Evolutionary conservation across 2,329 filamentous ascomycete genomes (phyloP).

Genomic region (Botrytis elliptica): DNA sequence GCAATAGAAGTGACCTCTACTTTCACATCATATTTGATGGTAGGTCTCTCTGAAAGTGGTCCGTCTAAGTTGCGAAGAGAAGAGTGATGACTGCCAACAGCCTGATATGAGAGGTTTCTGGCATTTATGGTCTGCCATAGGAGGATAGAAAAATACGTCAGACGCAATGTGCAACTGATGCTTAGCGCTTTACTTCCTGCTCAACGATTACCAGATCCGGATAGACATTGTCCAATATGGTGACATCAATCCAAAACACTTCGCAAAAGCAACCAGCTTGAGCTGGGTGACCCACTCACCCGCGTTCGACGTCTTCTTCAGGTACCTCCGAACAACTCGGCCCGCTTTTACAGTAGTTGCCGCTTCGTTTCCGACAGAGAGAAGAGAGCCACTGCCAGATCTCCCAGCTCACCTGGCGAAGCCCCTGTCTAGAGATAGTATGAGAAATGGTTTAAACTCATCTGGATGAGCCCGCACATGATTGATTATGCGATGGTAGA

Average conservation of each 20-base stretch:
- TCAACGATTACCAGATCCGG: conserved; percentile 42
- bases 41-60: neutral
- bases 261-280: conserved; percentile 65
- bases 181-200: too few species aligned
- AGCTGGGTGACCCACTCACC: conserved; percentile 66
- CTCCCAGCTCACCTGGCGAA: neutral
- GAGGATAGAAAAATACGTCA: neutral
- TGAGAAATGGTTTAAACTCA: conserved; percentile 62
- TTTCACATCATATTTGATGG: neutral
- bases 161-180: neutral
- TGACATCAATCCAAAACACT: conserved; percentile 61
- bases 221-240: conserved; percentile 47
- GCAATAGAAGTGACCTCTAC: neutral
- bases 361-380: conserved; percentile 41
- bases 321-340: conserved; percentile 52
- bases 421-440: conserved; percentile 43
- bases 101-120: neutral
- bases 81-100: conserved; percentile 48
- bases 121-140: neutral
- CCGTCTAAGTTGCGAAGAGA: conserved; percentile 50
- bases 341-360: conserved; percentile 55
- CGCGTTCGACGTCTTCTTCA: conserved; percentile 57
- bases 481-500: conserved; percentile 57
- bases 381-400: neutral
- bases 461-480: conserved; percentile 60